Percentiles rank a stretch among this genome's conserved stretches.
Evolutionary conservation across 352 stramenopile species (phyloP).

Genomic region (Phytopythium ostracodes): DNA sequence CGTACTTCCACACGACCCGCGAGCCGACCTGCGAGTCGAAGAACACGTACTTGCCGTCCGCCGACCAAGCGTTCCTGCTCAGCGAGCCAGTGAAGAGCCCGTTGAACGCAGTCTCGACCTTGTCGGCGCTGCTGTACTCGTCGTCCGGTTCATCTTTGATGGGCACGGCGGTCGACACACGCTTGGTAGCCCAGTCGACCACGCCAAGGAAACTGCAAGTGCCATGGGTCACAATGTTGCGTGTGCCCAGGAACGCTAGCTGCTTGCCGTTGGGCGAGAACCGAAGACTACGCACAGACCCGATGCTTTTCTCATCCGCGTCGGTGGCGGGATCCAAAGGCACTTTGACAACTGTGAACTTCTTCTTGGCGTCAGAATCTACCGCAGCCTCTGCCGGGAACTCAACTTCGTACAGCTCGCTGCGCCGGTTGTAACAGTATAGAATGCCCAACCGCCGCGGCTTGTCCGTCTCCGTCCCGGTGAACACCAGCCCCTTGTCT

Average conservation of each 20-base stretch:
- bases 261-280: constrained; percentile 67
- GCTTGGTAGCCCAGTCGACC: constrained; percentile 55
- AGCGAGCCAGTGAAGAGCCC: constrained; percentile 63
- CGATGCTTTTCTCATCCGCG: constrained; percentile 37
- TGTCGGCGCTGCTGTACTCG: constrained; percentile 14
- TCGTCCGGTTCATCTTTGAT: constrained; percentile 52
- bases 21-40: constrained; percentile 68
- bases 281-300: constrained; percentile 47
- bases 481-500: constrained; percentile 61
- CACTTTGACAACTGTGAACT: constrained; percentile 36
- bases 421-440: constrained; percentile 85
- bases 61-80: constrained; percentile 47
- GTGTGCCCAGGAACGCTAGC: constrained; percentile 66
- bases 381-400: constrained; percentile 19
- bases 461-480: constrained; percentile 46
- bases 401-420: constrained; percentile 51
- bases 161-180: constrained; percentile 55
- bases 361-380: constrained; percentile 7
- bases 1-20: constrained; percentile 65
- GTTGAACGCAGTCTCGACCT: constrained; percentile 55
- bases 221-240: constrained; percentile 67
- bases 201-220: constrained; percentile 69
- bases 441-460: constrained; percentile 73
- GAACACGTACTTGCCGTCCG: constrained; percentile 52
- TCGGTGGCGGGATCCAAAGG: constrained; percentile 17